Percentiles rank a stretch among this genome's conserved stretches.
Evolutionary conservation across 164 flowering plant species (phyloP).

Genomic region (Vitis cinerea): DNA sequence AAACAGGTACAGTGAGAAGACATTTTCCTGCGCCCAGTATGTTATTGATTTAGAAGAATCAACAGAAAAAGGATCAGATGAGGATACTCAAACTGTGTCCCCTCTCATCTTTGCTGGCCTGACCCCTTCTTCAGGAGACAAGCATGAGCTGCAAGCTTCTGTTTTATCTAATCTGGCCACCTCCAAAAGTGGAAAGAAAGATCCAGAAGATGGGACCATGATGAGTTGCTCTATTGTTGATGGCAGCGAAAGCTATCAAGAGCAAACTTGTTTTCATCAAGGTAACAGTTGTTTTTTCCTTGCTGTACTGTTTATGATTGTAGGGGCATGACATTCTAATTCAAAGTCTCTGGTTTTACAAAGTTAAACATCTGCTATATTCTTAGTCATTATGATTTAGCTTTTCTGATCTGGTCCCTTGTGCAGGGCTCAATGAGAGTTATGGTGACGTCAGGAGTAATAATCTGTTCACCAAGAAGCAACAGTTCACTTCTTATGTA

Average conservation of each 20-base stretch:
- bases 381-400: not conserved
- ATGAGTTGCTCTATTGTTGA: conserved; percentile 7
- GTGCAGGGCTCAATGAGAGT: conserved; percentile 27
- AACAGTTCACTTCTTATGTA: conserved; percentile 5
- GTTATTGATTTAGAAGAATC: conserved; percentile 43
- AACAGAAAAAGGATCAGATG: conserved; percentile 11
- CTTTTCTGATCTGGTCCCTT: not conserved
- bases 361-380: not conserved
- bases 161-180: conserved; percentile 8
- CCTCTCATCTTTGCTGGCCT: conserved; percentile 12
- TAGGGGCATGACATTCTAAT: not conserved
- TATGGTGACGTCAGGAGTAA: not conserved
- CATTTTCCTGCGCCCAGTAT: conserved; percentile 4
- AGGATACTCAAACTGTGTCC: conserved; percentile 3
- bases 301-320: not conserved
- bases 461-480: conserved; percentile 10
- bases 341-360: not conserved
- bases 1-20: conserved; percentile 6
- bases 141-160: conserved; percentile 14
- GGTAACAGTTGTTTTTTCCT: conserved; percentile 5
- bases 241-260: conserved; percentile 6
- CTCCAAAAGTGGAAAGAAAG: conserved; percentile 9
- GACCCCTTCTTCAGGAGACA: conserved; percentile 9
- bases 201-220: conserved; percentile 9
- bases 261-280: conserved; percentile 3